These are phyloP conservation scores for Cladosporium phlei DNA, from an alignment of 2,329 filamentous ascomycete species.

Conservation along the genomic window DNA sequence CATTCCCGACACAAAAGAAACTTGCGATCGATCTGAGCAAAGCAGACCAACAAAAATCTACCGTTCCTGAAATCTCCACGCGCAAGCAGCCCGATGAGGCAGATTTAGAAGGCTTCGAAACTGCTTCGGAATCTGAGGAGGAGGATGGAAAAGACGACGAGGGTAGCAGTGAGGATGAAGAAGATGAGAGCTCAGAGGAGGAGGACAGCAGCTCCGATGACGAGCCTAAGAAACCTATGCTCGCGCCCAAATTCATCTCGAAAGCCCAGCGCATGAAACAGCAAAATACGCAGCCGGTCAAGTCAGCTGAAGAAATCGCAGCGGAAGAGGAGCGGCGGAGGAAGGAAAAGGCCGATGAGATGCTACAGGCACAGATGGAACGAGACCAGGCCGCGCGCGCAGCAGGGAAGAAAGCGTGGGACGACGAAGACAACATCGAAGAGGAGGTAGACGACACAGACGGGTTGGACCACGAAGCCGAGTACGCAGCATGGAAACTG, in stretches of 20 bases:
- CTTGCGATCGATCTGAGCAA: conserved; percentile 40
- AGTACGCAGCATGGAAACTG: conserved; percentile 89
- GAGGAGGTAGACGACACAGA: conserved; percentile 86
- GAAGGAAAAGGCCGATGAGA: conserved; percentile 67
- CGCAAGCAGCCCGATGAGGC: conserved; percentile 28
- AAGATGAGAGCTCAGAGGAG: conserved; percentile 50
- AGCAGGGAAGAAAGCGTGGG: conserved; percentile 79
- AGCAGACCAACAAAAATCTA: conserved; percentile 30
- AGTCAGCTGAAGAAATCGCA: conserved; percentile 37
- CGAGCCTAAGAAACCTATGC: conserved; percentile 52
- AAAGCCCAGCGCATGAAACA: conserved; percentile 54
- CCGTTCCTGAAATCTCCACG: conserved; percentile 26
- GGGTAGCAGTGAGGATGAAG: conserved; percentile 26
- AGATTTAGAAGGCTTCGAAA: conserved; percentile 54
- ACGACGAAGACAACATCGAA: conserved; percentile 62
- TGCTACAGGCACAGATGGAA: conserved; percentile 85
- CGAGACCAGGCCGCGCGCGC: conserved; percentile 72
- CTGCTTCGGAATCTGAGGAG: conserved; percentile 44
- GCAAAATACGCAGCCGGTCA: conserved; percentile 23
- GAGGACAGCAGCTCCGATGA: conserved; percentile 56
- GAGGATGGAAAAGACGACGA: conserved; percentile 36
- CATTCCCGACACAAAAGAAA: conserved; percentile 42
- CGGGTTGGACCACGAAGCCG: conserved; percentile 77
- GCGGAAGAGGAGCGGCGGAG: conserved; percentile 53
- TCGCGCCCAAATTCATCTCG: conserved; percentile 64